Evolutionary conservation across 441 rosid genomes (phyloP), one percentile per base, ranked within the genome.

Genomic region (Aleurites moluccanus): DNA sequence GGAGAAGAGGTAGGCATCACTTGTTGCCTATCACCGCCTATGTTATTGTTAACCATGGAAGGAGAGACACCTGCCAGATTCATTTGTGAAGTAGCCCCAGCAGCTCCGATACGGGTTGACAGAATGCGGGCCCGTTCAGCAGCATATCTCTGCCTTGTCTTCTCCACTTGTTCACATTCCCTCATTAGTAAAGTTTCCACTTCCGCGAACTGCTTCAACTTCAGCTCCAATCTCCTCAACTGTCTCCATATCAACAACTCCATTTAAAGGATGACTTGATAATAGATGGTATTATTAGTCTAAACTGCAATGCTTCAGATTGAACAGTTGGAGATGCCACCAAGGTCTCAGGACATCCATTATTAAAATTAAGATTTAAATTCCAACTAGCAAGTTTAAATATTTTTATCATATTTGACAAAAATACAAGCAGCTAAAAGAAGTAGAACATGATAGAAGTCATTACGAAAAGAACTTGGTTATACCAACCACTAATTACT

Each of bases 151-250:
- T 89, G 99, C 80, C 99, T 91, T 0, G 92, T 72, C 85, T 90
- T 92, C 83, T 94, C 98, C 64, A 92, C 94, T 86, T 94, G 99
- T 80, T 94, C 99, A 60, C 96, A 91, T 81, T 94, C 99, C 80
- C 92, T 90, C 97, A 91, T 91, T 66, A 94, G 83, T 78, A 91
- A 72, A 42, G 98, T 90, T 83, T 94, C 99, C 4, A 94, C 89
- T 81, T 94, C 99, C 16, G 99, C 97, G 81, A 94, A 94, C 83
- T 92, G 99, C 85, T 94, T 94, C 84, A 94, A 85, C 83, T 94
- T 94, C 70, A 94, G 89, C 87, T 94, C 99, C 91, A 94, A 80
- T 77, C 98, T 86, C 87, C 91, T 94, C 87, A 94, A 73, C 99
- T 94, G 88, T 64, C 49, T 18, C 69, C 56, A 71, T 42, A 47